Base-by-base conservation (phyloP, 495 filamentous ascomycete species). In the Penicillium parvum region DNA sequence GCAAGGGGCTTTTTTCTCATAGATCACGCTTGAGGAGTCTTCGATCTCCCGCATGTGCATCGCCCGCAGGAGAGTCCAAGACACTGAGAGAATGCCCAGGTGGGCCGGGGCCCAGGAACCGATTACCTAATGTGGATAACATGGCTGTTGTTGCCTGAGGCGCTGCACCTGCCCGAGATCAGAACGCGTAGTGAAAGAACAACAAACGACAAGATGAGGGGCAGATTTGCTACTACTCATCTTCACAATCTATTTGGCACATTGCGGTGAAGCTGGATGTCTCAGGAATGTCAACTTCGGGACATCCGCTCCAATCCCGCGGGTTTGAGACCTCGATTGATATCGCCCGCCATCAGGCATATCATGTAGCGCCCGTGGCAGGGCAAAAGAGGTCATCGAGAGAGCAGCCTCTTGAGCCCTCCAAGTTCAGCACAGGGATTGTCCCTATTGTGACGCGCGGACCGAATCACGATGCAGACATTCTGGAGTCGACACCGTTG, bases 311-410 rank as follows among this genome's bases (percentile, higher is more conserved):
- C 21, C 65, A 71, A 47, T 65, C 54, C 32, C 57, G 56, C 55
- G 67, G 65, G 44, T 71, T 72, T 45, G 61, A 65, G 40, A 78
- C 74, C 14, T 66, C 71, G 20, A 53, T 75, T 20, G 73, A 78
- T 50, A 51, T 63, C 25, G 69, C 63, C 27, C 69, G 63, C 26
- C 63, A 61, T 45, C 56, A 66, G 29, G 53, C 56, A 5, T 64
- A 68, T 50, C 50, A 56, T 30, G 65, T 66, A 45, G 52, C 59
- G 16, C 53, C 63, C 6, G 43, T 73, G 46, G 61, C 65, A 17
- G 73, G 73, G 18, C 58, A 63, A 7, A 76, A 78, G 48, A 57
- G 72, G 45, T 54, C 55, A 4, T 52, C 53, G 3, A 45, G 15
- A 12, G 49, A 47, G 12, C 26, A 44, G 11, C 15, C 32, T 26